phyloP scores from a whole-genome alignment of 345 rosid genomes.

The Atalantia buxifolia region DNA sequence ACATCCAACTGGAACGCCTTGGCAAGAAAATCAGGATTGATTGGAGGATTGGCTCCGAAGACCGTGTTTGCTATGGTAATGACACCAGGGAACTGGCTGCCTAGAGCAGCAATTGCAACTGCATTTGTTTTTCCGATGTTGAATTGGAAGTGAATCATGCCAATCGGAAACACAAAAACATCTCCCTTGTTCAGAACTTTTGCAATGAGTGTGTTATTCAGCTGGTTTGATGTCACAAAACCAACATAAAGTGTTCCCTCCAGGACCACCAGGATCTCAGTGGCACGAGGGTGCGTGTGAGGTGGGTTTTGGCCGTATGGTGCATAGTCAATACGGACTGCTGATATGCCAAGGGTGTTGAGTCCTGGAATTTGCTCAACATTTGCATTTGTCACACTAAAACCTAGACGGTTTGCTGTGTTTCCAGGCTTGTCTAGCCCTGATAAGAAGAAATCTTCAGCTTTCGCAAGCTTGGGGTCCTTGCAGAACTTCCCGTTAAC shows the following conservation, averaged over 20 bases:
- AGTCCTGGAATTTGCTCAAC: slow-evolving; percentile 27
- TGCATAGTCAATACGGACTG: slow-evolving; percentile 29
- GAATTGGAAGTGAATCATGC: slow-evolving; percentile 31
- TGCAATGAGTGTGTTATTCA: slow-evolving; percentile 7
- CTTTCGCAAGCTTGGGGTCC: slow-evolving; percentile 23
- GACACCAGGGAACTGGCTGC: slow-evolving; percentile 31
- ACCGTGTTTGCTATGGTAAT: slow-evolving; percentile 22
- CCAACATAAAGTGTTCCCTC: slow-evolving; percentile 22
- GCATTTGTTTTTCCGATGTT: slow-evolving; percentile 25
- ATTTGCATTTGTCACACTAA: background rate
- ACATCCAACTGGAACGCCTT: slow-evolving; percentile 23
- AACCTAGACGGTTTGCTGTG: slow-evolving; percentile 12
- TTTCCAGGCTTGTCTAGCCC: slow-evolving; percentile 17
- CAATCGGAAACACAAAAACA: slow-evolving; percentile 33
- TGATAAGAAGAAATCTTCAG: slow-evolving; percentile 24
- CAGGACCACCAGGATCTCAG: slow-evolving; percentile 15
- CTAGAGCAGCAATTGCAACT: slow-evolving; percentile 16
- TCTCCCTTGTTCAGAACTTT: slow-evolving; percentile 25
- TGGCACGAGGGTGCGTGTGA: slow-evolving; percentile 28
- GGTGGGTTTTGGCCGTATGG: slow-evolving; percentile 32
- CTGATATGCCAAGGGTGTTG: slow-evolving; percentile 28
- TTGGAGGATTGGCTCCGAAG: slow-evolving; percentile 24
- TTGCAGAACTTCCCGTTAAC: slow-evolving; percentile 38
- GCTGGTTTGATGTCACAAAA: slow-evolving; percentile 21
- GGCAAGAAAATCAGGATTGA: slow-evolving; percentile 16